Evolutionary conservation across 2,329 filamentous ascomycete genomes (phyloP), one percentile per base, ranked within the genome.

Genomic region (Canariomyces notabilis): DNA sequence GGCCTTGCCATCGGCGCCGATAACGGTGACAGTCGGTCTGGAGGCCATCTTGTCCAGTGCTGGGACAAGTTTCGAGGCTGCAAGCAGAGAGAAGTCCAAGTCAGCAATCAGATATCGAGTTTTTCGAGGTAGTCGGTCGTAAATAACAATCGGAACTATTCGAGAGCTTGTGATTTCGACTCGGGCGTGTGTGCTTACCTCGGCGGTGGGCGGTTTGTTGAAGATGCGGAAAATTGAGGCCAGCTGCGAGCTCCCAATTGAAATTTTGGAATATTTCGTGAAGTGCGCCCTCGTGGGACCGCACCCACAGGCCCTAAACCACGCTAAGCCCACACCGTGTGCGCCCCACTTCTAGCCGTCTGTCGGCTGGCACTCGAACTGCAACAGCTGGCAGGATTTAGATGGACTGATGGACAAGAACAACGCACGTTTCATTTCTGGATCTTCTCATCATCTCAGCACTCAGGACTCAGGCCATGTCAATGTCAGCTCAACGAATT

Each of bases 21-120:
- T 83, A 79, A 98, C 90, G 72, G 89, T 88, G 74, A 98, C 93
- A 71, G 90, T 96, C 75, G 93, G 93, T 79, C 93, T 83, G 73
- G 87, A 90, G 79, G 90, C 87, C 89, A 94, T 94, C 80, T 74
- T 80, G 71, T 70, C 58, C 47, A 45, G 42, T 57, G 49, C 46
- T 50, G 52, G 48, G 53, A 52, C 50, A 51, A 56, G 50, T 46
- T 33, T 51, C 41, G 51, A 38, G 51, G 47, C 56, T 57, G 50
- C 34, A 38, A n/a, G 21, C 16, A 48, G 40, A 23, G 22, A 23
- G n/a, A n/a, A n/a, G 8, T 12, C n/a, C 16, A 34, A 37, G 50
- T 59, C 44, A 54, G 53, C 41, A 31, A 44, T 48, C 33, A 20
- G 16, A 11, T 29, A 18, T 36, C n/a, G 12, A 37, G 14, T n/a